Evolutionary conservation across 2,329 filamentous ascomycete species (phyloP).

Genomic region (Macrophomina pseudophaseolina): DNA sequence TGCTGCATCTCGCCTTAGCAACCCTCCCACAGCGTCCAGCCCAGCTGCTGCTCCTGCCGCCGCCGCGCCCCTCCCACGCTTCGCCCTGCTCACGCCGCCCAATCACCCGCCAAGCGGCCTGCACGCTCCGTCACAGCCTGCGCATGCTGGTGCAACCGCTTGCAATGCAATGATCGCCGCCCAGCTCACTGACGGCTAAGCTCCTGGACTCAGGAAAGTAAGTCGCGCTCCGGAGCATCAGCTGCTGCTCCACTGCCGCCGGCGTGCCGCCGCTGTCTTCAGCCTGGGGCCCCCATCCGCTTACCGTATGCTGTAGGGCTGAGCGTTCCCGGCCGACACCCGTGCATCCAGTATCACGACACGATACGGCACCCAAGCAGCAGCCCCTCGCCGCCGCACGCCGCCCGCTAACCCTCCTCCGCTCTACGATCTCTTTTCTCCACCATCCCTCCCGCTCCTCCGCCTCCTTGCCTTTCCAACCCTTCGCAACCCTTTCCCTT

Average conservation of each 20-base stretch:
- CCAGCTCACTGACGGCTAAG: constrained; percentile 23
- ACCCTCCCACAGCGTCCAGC: neutral
- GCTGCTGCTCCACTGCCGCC: constrained; percentile 7
- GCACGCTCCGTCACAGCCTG: constrained; percentile 18
- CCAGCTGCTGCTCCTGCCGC: neutral
- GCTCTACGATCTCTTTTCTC: constrained; percentile 13
- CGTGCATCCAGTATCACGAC: constrained; percentile 26
- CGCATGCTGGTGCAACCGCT: constrained; percentile 23
- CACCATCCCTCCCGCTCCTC: constrained; percentile 12
- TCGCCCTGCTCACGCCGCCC: neutral
- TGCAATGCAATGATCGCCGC: constrained; percentile 24
- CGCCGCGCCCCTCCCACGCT: neutral
- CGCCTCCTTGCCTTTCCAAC: constrained; percentile 17
- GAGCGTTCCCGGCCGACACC: constrained; percentile 26
- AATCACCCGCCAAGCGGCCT: constrained; percentile 15
- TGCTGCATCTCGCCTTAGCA: neutral
- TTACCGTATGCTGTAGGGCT: constrained; percentile 26
- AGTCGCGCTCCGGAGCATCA: neutral
- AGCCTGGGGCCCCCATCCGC: constrained; percentile 18
- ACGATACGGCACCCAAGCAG: constrained; percentile 17
- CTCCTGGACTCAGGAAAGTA: constrained; percentile 19
- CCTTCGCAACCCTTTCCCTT: constrained; percentile 17
- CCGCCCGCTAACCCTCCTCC: constrained; percentile 10
- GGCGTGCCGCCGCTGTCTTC: constrained; percentile 12
- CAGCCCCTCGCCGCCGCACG: constrained; percentile 21